A percentile compares a stretch with the other conserved stretches of the same genome.
These are phyloP conservation scores for Lentinula novae-zelandiae DNA, from an alignment of 1,284 basidiomycete species.

Conservation along the genomic window DNA sequence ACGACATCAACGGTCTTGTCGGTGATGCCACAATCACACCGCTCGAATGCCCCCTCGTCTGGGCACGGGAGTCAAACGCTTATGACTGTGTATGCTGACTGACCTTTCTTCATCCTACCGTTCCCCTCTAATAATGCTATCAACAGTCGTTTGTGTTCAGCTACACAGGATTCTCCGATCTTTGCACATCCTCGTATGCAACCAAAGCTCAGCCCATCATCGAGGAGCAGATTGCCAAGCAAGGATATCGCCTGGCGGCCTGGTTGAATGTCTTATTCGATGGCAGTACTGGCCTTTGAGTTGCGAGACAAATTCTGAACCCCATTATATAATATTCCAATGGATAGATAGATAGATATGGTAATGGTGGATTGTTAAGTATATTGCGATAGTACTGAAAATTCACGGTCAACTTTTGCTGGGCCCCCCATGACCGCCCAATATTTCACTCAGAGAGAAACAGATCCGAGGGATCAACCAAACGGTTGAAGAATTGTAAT, in stretches of 20 bases:
- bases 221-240: conserved; percentile 52
- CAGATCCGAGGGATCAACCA: too few relatives aligned
- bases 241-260: conserved; percentile 50
- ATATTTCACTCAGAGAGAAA: too few relatives aligned
- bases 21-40: neutral
- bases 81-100: conserved; percentile 42
- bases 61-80: conserved; percentile 48
- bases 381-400: too few relatives aligned
- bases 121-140: neutral
- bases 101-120: neutral
- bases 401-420: too few relatives aligned
- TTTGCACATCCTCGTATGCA: conserved; percentile 32
- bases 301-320: neutral
- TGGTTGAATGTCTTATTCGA: conserved; percentile 54
- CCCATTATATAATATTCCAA: too few relatives aligned
- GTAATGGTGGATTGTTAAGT: too few relatives aligned
- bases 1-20: neutral
- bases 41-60: neutral
- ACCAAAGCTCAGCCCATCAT: conserved; percentile 44
- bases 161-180: conserved; percentile 39
- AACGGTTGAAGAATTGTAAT: too few relatives aligned
- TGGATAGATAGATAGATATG: too few relatives aligned
- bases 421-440: too few relatives aligned
- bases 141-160: conserved; percentile 44
- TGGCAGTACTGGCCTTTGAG: conserved; percentile 3